phyloP scores from a whole-genome alignment of 441 rosid genomes.

The Raphanus hybrid region DNA sequence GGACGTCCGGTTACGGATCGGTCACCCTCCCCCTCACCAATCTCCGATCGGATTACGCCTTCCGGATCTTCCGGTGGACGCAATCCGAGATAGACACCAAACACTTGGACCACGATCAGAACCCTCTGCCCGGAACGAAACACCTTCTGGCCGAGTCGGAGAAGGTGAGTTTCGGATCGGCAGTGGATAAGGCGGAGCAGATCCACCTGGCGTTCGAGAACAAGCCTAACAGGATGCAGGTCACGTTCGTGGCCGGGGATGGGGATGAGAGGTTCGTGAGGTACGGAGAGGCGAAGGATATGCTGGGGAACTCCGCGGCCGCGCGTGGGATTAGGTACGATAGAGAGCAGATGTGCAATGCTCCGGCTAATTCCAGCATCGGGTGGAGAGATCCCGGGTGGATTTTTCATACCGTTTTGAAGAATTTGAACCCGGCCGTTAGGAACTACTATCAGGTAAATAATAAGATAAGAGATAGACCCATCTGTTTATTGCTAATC shows the following conservation, averaged over 20 bases:
- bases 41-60: slow-evolving; percentile 76
- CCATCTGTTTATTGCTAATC: not conserved
- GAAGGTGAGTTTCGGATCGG: slow-evolving; percentile 52
- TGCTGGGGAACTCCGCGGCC: slow-evolving; percentile 46
- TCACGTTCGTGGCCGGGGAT: slow-evolving; percentile 74
- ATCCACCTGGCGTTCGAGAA: slow-evolving; percentile 72
- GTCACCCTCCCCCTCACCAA: slow-evolving; percentile 67
- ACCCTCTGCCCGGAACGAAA: slow-evolving; percentile 75
- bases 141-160: slow-evolving; percentile 62
- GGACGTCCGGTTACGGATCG: slow-evolving; percentile 70
- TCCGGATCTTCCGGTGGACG: slow-evolving; percentile 87
- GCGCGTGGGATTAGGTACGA: slow-evolving; percentile 75
- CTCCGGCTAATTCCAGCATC: slow-evolving; percentile 69
- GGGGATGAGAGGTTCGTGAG: slow-evolving; percentile 64
- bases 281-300: slow-evolving; percentile 63
- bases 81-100: slow-evolving; percentile 62
- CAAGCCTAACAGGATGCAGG: slow-evolving; percentile 72
- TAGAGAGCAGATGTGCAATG: slow-evolving; percentile 78
- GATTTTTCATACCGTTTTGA: slow-evolving; percentile 66
- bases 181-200: slow-evolving; percentile 69
- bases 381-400: slow-evolving; percentile 99
- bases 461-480: not conserved
- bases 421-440: slow-evolving; percentile 61
- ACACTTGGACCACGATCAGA: slow-evolving; percentile 70
- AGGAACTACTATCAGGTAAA: slow-evolving; percentile 75